phyloP scores from a whole-genome alignment of 2,329 filamentous ascomycete species.

The Fusarium denticulatum region DNA sequence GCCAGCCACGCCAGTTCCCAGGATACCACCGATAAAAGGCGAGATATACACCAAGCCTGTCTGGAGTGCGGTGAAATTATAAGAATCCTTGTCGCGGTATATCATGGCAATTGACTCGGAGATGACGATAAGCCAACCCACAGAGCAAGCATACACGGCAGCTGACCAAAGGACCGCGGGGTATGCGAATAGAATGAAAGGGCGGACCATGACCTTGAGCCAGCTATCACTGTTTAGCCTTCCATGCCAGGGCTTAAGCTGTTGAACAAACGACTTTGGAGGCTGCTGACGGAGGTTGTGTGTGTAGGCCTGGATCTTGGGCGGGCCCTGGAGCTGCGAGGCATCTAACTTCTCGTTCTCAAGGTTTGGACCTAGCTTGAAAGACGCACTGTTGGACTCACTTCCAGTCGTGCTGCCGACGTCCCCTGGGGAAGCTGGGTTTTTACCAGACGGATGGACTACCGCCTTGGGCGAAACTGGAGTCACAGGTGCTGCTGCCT shows the following conservation, averaged over 20 bases:
- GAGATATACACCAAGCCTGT: conserved; percentile 90
- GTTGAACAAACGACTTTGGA: conserved; percentile 75
- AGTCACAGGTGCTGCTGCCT: not conserved
- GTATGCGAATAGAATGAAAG: conserved; percentile 87
- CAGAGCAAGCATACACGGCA: conserved; percentile 83
- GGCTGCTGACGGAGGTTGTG: conserved; percentile 73
- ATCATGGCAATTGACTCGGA: conserved; percentile 87
- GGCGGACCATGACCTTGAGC: conserved; percentile 79
- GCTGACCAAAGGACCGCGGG: conserved; percentile 91
- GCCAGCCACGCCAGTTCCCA: conserved; percentile 92
- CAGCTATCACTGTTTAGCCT: conserved; percentile 81
- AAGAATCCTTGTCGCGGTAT: conserved; percentile 74
- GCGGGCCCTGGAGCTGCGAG: conserved; percentile 47
- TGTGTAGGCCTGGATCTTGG: conserved; percentile 69
- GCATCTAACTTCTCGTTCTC: conserved; percentile 57
- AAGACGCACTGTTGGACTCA: conserved; percentile 37
- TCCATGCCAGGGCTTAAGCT: conserved; percentile 81
- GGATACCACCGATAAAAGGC: conserved; percentile 86
- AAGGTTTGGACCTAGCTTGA: conserved; percentile 45
- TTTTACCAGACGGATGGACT: not conserved
- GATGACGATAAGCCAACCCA: conserved; percentile 95
- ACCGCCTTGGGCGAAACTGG: conserved; percentile 4
- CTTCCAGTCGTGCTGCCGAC: conserved; percentile 29
- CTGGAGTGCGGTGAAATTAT: conserved; percentile 83
- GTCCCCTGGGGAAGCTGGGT: not conserved